Evolutionary conservation across 1,284 basidiomycete genomes (phyloP).

Genomic region (Abortiporus biennis): DNA sequence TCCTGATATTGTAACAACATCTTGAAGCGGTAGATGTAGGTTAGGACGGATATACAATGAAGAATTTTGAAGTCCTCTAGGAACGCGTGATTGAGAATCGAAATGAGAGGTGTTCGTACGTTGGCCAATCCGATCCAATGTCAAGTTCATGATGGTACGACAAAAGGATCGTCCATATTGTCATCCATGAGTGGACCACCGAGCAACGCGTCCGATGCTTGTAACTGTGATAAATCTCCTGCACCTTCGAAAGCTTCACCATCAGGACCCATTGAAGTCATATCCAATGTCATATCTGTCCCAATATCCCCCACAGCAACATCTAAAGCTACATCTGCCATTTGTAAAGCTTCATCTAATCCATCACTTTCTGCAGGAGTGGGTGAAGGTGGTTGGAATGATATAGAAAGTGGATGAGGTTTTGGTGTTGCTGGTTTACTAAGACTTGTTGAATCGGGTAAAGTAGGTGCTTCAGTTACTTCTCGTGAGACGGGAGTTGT

Average conservation of each 20-base stretch:
- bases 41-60: background rate
- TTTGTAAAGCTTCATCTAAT: conserved; percentile 21
- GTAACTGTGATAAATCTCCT: conserved; percentile 51
- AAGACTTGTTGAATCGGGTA: conserved; percentile 35
- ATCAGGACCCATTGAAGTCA: conserved; percentile 59
- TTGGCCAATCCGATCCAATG: too few species aligned
- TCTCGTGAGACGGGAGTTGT: conserved; percentile 27
- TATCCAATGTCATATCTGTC: conserved; percentile 39
- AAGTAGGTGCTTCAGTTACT: conserved; percentile 26
- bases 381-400: conserved; percentile 30
- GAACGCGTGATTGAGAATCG: too few species aligned
- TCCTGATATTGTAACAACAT: too few species aligned
- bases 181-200: conserved; percentile 58
- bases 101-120: too few species aligned
- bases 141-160: conserved; percentile 11
- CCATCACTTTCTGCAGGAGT: conserved; percentile 24
- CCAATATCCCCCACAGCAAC: conserved; percentile 29
- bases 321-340: conserved; percentile 11
- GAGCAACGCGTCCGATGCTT: conserved; percentile 44
- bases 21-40: too few species aligned
- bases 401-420: conserved; percentile 42
- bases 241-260: conserved; percentile 49
- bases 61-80: background rate
- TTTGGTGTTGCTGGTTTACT: conserved; percentile 63
- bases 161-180: conserved; percentile 49